phyloP scores from a whole-genome alignment of 2,329 filamentous ascomycete genomes.

The Talaromyces rugulosus region DNA sequence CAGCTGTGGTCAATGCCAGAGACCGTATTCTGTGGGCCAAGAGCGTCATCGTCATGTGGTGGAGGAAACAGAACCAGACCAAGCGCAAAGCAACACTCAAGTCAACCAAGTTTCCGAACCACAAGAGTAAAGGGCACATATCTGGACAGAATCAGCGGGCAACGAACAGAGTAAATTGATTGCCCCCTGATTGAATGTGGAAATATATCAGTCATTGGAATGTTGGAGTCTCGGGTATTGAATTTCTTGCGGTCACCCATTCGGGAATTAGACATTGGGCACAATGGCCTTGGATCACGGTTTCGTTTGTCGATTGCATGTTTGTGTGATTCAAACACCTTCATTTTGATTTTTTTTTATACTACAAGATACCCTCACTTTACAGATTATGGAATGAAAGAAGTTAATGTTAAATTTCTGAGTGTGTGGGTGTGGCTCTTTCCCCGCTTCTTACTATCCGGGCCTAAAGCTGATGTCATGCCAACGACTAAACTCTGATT shows the following conservation, averaged over 20 bases:
- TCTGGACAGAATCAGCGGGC: not conserved
- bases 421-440: not conserved
- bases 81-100: constrained; percentile 10
- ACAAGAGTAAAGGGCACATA: not conserved
- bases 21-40: constrained; percentile 40
- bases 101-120: not conserved
- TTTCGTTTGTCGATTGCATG: not conserved
- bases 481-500: not conserved
- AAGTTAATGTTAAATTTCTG: not conserved
- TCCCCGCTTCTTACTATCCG: not conserved
- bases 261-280: not conserved
- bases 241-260: not conserved
- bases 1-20: constrained; percentile 42
- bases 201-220: not conserved
- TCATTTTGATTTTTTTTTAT: not conserved
- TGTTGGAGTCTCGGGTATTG: not conserved
- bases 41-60: constrained; percentile 30
- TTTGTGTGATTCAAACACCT: not conserved
- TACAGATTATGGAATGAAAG: not conserved
- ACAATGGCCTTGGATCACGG: not conserved
- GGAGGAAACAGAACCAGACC: constrained; percentile 22
- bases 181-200: not conserved
- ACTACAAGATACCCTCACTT: not conserved
- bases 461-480: not conserved
- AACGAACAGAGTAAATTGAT: not conserved